Conservation (phyloP, 192 early-diverging fungal species). For the Coemansia sp. region DNA sequence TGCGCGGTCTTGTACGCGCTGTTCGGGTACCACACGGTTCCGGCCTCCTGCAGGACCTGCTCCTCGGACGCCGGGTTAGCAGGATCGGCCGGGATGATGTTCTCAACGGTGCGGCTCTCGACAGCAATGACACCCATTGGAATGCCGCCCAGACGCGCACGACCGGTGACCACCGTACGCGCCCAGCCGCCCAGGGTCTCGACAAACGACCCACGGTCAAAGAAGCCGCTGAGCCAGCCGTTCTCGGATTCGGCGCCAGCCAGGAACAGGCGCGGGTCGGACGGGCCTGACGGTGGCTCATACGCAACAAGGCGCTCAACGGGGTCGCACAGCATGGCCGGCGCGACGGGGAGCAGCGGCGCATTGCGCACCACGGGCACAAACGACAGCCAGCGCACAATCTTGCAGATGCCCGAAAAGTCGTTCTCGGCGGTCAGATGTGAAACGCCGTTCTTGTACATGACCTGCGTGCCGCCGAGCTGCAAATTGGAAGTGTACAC, state of each 20-base stretch:
- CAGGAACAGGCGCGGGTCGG: constrained; percentile 90
- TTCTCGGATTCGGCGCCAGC: constrained; percentile 69
- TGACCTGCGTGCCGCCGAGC: constrained; percentile 98
- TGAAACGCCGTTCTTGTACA: constrained; percentile 99
- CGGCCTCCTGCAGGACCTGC: constrained; percentile 87
- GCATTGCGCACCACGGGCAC: constrained; percentile 75
- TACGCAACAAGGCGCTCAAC: constrained; percentile 82
- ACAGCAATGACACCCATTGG: constrained; percentile 97
- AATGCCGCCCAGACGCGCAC: constrained; percentile 94
- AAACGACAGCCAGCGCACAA: constrained; percentile 91
- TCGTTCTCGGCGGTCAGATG: constrained; percentile 96
- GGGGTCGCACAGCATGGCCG: constrained; percentile 62
- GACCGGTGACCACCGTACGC: constrained; percentile 91
- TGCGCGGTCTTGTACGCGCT: constrained; percentile 99
- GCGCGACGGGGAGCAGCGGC: constrained; percentile 59
- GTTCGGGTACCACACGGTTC: constrained; percentile 98
- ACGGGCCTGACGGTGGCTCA: constrained; percentile 77
- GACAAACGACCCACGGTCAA: constrained; percentile 94
- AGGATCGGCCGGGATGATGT: constrained; percentile 91
- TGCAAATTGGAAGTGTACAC: constrained; percentile 98
- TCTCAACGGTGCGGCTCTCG: constrained; percentile 90
- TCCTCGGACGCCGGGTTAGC: constrained; percentile 87
- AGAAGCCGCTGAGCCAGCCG: constrained; percentile 87
- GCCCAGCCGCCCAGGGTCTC: constrained; percentile 98
- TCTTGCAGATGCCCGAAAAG: constrained; percentile 87